Percentiles rank a stretch among this genome's conserved stretches.
These are phyloP conservation scores for Domatiomyces catenatus DNA, from an alignment of 2,329 filamentous ascomycete species.

Conservation along the genomic window DNA sequence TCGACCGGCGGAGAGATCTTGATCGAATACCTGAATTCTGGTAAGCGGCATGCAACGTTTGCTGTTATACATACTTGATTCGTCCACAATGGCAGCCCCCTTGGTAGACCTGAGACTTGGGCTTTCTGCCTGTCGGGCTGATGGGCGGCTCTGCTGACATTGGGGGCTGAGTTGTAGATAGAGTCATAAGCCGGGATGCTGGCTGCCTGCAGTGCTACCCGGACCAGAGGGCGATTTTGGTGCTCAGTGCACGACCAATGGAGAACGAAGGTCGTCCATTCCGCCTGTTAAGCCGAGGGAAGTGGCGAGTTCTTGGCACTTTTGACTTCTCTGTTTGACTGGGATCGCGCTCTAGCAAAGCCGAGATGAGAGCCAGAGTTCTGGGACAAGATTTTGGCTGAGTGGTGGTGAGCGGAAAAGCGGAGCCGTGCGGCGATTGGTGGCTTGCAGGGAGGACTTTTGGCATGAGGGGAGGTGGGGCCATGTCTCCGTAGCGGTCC, in stretches of 20 bases:
- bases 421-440: neutral
- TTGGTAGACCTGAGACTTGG: conserved; percentile 14
- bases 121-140: conserved; percentile 10
- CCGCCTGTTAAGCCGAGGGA: neutral
- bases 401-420: neutral
- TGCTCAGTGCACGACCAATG: neutral
- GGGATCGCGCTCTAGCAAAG: neutral
- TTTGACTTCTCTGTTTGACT: neutral
- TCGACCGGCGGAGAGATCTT: conserved; percentile 16
- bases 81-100: conserved; percentile 16
- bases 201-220: no score
- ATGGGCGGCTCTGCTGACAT: conserved; percentile 4
- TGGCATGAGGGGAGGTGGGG: neutral
- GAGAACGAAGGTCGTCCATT: neutral
- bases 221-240: neutral
- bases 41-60: neutral
- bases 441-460: neutral
- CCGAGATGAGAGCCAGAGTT: neutral
- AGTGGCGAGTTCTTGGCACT: neutral
- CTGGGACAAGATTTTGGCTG: neutral
- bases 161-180: neutral
- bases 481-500: neutral
- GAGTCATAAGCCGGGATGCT: neutral
- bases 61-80: conserved; percentile 5
- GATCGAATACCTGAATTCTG: conserved; percentile 10